Conservation (phyloP, 176 grass and related monocot genomes). For the Paspalum notatum region DNA sequence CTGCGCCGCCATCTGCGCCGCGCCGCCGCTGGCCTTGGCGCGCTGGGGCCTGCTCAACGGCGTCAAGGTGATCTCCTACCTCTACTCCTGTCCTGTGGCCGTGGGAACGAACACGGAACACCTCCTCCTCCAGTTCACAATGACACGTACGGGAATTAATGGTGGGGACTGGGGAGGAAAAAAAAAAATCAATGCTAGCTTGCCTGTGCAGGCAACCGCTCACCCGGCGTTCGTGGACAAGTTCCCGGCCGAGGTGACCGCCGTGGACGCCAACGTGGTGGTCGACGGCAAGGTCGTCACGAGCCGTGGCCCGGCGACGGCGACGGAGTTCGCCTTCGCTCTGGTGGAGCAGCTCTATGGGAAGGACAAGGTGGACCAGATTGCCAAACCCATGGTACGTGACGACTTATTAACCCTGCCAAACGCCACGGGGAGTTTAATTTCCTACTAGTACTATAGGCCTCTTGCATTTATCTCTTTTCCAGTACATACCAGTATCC, state of each 20-base stretch:
- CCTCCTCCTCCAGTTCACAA: no score
- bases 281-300: conserved; percentile 59
- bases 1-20: conserved; percentile 66
- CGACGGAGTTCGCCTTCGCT: conserved; percentile 54
- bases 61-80: conserved; percentile 37
- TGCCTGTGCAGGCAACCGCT: conserved; percentile 50
- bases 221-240: conserved; percentile 63
- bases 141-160: no score
- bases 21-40: conserved; percentile 57
- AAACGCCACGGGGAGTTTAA: no score
- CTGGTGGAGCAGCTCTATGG: conserved; percentile 64
- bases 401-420: no score
- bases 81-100: no score
- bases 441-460: no score
- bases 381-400: conserved; percentile 56
- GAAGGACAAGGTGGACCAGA: conserved; percentile 57
- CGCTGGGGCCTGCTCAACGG: conserved; percentile 66
- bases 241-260: conserved; percentile 50
- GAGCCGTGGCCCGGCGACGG: conserved; percentile 47
- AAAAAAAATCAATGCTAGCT: no score
- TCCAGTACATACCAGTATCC: no score
- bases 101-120: no score
- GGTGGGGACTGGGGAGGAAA: no score
- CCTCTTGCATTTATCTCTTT: no score
- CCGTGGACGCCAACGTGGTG: conserved; percentile 62